Percentiles rank a stretch among this genome's conserved stretches.
These are phyloP conservation scores for Clavispora asparagi DNA, from an alignment of 805 yeast genomes.

Conservation along the genomic window DNA sequence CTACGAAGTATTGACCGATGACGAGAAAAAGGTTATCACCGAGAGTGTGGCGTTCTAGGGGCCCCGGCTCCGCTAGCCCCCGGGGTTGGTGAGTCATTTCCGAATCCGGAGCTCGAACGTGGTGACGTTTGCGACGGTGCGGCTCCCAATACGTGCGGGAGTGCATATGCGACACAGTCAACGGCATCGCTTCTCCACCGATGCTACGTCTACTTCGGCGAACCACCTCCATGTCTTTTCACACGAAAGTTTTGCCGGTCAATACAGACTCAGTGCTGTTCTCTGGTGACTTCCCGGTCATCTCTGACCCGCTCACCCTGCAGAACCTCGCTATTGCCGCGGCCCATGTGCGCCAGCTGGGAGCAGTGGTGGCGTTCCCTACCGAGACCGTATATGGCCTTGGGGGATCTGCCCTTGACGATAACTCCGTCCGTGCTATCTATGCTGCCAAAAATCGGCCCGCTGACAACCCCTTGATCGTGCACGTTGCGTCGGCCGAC, in stretches of 20 bases:
- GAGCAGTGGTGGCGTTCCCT: constrained; percentile 78
- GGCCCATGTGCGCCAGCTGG: constrained; percentile 6
- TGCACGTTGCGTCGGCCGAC: constrained; percentile 75
- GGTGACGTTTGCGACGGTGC: background rate
- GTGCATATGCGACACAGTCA: background rate
- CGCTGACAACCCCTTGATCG: constrained; percentile 88
- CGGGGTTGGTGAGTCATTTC: no score
- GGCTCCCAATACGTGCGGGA: background rate
- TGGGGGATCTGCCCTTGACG: constrained; percentile 79
- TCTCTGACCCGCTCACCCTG: constrained; percentile 50
- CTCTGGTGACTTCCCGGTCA: constrained; percentile 37
- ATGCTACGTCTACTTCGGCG: background rate
- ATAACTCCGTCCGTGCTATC: constrained; percentile 68
- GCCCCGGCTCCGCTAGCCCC: background rate
- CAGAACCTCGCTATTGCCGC: constrained; percentile 49
- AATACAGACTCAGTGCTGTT: constrained; percentile 50
- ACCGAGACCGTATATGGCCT: constrained; percentile 97
- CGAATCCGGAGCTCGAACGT: background rate
- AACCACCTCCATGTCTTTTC: constrained; percentile 6
- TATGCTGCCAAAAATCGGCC: constrained; percentile 91
- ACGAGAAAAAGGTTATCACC: constrained; percentile 49
- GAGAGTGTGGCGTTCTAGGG: constrained; percentile 40
- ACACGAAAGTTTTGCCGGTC: constrained; percentile 46
- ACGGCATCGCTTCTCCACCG: constrained; percentile 1
- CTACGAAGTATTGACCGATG: constrained; percentile 44